Conservation (phyloP, 257 asterid genomes). For the Cynanchum wilfordii region DNA sequence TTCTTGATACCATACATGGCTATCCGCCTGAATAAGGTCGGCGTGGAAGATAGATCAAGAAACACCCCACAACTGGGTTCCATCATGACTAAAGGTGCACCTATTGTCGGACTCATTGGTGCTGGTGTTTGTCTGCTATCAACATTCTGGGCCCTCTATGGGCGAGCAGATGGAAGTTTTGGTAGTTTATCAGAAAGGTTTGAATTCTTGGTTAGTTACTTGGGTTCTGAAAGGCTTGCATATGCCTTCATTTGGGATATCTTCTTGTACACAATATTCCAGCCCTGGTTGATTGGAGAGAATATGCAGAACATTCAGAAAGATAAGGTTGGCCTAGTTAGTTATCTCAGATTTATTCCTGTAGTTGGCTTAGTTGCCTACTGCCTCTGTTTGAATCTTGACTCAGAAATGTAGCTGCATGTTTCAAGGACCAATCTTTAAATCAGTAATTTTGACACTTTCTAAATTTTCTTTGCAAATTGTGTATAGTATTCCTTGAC, state of each 20-base stretch:
- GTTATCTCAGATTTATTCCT: slow-evolving; percentile 64
- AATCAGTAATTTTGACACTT: neutral
- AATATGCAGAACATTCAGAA: slow-evolving; percentile 56
- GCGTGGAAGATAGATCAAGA: slow-evolving; percentile 31
- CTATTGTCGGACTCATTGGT: slow-evolving; percentile 62
- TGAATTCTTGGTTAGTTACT: slow-evolving; percentile 54
- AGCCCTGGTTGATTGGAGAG: slow-evolving; percentile 92
- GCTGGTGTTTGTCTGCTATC: slow-evolving; percentile 58
- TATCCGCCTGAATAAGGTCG: slow-evolving; percentile 53
- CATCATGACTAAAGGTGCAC: slow-evolving; percentile 57
- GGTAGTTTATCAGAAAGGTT: slow-evolving; percentile 55
- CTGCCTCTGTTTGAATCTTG: slow-evolving; percentile 54
- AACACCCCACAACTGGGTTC: slow-evolving; percentile 57
- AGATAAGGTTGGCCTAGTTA: slow-evolving; percentile 46
- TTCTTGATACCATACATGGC: slow-evolving; percentile 96
- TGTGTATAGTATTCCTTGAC: neutral
- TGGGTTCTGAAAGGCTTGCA: slow-evolving; percentile 79
- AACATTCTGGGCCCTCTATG: slow-evolving; percentile 64
- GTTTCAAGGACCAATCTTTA: neutral
- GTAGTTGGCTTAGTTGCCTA: slow-evolving; percentile 69
- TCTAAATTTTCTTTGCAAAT: neutral
- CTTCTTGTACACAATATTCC: slow-evolving; percentile 58
- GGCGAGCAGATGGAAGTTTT: slow-evolving; percentile 63
- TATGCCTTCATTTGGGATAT: slow-evolving; percentile 96
- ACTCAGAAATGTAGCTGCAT: slow-evolving; percentile 30